Evolutionary conservation across 129 eudicot species (phyloP).

Genomic region (Flaveria brownii): DNA sequence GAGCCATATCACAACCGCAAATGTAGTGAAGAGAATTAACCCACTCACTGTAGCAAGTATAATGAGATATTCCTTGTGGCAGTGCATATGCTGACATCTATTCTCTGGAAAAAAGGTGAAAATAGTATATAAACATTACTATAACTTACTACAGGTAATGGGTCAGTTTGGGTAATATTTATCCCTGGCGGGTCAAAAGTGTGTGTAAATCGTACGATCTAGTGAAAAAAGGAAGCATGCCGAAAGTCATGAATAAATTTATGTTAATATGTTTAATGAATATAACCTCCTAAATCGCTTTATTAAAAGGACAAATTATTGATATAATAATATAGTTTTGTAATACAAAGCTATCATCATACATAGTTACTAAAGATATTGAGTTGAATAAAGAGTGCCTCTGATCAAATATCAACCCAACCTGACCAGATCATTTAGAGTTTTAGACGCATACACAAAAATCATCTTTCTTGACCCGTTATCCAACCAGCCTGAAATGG

Average conservation of each 20-base stretch:
- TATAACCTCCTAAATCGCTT: background rate
- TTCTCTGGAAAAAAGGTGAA: slow-evolving; percentile 41
- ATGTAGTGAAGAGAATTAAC: slow-evolving; percentile 71
- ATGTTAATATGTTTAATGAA: background rate
- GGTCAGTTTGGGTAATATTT: background rate
- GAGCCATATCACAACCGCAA: slow-evolving; percentile 78
- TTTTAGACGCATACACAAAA: background rate
- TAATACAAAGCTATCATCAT: background rate
- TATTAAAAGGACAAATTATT: background rate
- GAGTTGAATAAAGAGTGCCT: background rate
- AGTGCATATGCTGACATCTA: slow-evolving; percentile 67
- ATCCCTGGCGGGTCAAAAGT: background rate
- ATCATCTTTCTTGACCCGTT: background rate
- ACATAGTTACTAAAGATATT: background rate
- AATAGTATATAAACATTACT: background rate
- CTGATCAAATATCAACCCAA: background rate
- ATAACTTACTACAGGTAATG: background rate
- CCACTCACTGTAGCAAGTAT: slow-evolving; percentile 91
- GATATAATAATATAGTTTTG: background rate
- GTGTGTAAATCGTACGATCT: background rate
- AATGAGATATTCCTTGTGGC: slow-evolving; percentile 76
- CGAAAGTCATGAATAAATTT: background rate
- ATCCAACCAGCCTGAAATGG: background rate
- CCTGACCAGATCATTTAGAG: background rate
- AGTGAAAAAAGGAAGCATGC: background rate